A percentile compares a stretch with the other conserved stretches of the same genome.
Evolutionary conservation across 176 grass and related monocot genomes (phyloP).

Genomic region (Carex pumila): DNA sequence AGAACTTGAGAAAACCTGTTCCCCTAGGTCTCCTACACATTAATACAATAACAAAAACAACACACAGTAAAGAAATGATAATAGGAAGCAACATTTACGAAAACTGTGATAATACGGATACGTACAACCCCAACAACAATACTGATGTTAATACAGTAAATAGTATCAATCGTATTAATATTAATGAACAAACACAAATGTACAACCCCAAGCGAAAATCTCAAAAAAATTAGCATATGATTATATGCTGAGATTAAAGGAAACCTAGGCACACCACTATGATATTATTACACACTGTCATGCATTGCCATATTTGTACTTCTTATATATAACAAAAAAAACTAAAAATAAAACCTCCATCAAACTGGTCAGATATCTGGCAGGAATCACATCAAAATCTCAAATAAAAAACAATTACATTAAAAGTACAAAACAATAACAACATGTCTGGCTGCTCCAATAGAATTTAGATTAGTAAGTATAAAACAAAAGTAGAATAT

Average conservation of each 20-base stretch:
- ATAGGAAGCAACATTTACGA: not conserved
- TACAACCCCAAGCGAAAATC: not conserved
- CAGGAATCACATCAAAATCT: not conserved
- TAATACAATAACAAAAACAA: not conserved
- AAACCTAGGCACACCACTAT: not conserved
- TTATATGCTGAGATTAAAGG: not conserved
- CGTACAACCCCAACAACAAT: not conserved
- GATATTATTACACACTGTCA: not conserved
- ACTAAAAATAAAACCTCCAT: not conserved
- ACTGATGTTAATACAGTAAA: not conserved
- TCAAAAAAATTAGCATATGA: not conserved
- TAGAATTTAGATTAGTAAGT: not conserved
- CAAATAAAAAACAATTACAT: not conserved
- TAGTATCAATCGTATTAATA: not conserved
- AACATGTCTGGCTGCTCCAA: not conserved
- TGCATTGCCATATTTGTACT: not conserved
- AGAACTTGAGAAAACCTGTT: conserved; percentile 78
- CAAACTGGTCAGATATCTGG: not conserved
- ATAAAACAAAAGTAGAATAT: not conserved
- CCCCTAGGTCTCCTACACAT: conserved; percentile 71
- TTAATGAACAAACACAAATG: conserved; percentile 13
- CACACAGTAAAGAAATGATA: not conserved
- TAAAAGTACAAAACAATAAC: not conserved
- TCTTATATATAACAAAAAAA: not conserved
- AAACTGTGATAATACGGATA: not conserved